A percentile compares a stretch with the other conserved stretches of the same genome.
phyloP scores from a whole-genome alignment of 2,329 filamentous ascomycete species.

The Trichophyton simii region DNA sequence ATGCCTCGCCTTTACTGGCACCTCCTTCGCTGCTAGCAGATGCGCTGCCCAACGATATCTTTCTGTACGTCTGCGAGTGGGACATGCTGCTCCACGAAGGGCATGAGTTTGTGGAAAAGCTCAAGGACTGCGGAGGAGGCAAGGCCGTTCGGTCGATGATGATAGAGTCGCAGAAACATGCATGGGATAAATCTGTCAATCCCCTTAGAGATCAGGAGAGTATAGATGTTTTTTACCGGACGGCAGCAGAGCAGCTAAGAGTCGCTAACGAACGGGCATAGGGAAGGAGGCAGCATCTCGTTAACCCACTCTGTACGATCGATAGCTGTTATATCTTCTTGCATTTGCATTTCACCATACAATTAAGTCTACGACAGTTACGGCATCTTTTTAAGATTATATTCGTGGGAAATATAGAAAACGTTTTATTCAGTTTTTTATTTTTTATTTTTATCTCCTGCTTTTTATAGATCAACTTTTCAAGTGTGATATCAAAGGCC shows the following conservation, averaged over 20 bases:
- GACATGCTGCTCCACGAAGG: conserved; percentile 55
- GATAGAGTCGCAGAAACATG: conserved; percentile 36
- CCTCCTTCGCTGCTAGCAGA: conserved; percentile 41
- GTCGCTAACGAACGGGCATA: conserved; percentile 20
- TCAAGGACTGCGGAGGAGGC: conserved; percentile 25
- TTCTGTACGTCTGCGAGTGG: conserved; percentile 52
- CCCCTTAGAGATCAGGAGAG: conserved; percentile 34
- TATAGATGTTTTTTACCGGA: conserved; percentile 32
- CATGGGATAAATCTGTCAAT: conserved; percentile 38
- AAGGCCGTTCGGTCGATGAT: conserved; percentile 36
- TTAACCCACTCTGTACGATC: too few species aligned
- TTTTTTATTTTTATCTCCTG: background rate
- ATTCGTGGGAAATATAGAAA: background rate
- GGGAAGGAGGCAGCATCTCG: too few species aligned
- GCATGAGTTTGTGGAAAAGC: conserved; percentile 30
- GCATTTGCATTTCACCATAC: background rate
- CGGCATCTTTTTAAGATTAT: background rate
- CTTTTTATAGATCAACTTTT: background rate
- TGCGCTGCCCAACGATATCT: conserved; percentile 46
- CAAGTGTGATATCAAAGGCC: background rate
- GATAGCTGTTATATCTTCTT: background rate
- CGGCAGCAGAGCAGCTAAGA: conserved; percentile 34
- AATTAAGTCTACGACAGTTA: background rate
- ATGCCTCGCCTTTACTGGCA: conserved; percentile 47
- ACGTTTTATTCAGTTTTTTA: background rate